Conservation (phyloP, 2,329 filamentous ascomycete genomes). For the Chalaropsis thielavioides region DNA sequence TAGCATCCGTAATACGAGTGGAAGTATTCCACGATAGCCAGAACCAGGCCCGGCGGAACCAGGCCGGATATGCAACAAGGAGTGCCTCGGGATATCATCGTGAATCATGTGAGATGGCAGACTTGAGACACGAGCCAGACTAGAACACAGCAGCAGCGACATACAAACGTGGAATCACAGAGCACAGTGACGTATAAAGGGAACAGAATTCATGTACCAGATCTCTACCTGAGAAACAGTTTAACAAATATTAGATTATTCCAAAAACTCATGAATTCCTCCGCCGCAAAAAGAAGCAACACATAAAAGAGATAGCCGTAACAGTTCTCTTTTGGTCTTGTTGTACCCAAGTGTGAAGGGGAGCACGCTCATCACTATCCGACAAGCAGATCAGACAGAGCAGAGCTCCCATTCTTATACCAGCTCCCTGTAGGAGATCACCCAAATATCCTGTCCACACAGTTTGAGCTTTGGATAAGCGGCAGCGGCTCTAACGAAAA, state of each 20-base stretch:
- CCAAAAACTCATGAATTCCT: slow-evolving; percentile 5
- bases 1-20: no score
- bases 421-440: neutral
- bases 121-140: no score
- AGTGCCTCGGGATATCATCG: no score
- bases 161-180: neutral
- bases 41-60: no score
- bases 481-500: neutral
- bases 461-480: neutral
- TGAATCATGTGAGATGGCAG: no score
- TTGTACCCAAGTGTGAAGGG: slow-evolving; percentile 13
- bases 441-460: slow-evolving; percentile 10
- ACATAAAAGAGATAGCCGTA: slow-evolving; percentile 8
- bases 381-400: slow-evolving; percentile 2
- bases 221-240: slow-evolving; percentile 6
- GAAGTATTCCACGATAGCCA: no score
- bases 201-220: slow-evolving; percentile 6
- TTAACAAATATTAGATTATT: slow-evolving; percentile 9
- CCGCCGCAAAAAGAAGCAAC: slow-evolving; percentile 6
- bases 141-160: no score
- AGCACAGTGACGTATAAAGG: neutral
- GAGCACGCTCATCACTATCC: neutral
- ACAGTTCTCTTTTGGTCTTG: slow-evolving; percentile 13
- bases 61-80: no score
- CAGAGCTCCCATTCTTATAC: slow-evolving; percentile 3